phyloP scores from a whole-genome alignment of 345 rosid species.

The Cardamine chenopodiifolia region DNA sequence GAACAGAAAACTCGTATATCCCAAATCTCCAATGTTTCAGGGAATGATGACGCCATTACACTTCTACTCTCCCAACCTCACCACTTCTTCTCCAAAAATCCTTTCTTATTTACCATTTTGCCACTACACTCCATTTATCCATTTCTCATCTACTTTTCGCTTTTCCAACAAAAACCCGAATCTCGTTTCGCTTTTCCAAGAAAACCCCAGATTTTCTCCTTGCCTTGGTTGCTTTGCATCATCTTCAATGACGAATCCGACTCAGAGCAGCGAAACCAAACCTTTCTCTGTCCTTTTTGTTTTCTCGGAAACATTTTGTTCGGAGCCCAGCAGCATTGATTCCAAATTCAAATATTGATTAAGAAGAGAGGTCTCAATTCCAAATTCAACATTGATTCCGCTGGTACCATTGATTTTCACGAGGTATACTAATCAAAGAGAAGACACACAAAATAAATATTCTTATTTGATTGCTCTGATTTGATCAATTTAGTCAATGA shows the following conservation, averaged over 20 bases:
- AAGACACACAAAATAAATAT: not conserved
- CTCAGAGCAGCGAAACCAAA: constrained; percentile 46
- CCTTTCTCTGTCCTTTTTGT: constrained; percentile 88
- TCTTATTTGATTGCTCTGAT: not conserved
- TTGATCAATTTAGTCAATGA: constrained; percentile 2
- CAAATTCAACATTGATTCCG: constrained; percentile 83
- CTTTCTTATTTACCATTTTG: constrained; percentile 55
- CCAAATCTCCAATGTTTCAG: constrained; percentile 1
- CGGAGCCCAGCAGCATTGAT: constrained; percentile 99
- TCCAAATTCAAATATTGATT: constrained; percentile 80
- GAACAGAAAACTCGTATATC: constrained; percentile 7
- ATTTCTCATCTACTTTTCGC: constrained; percentile 23
- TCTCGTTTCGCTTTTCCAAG: constrained; percentile 8
- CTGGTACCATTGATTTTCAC: constrained; percentile 84
- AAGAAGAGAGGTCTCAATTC: constrained; percentile 71
- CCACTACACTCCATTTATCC: constrained; percentile 40
- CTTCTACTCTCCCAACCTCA: constrained; percentile 27
- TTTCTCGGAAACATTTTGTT: constrained; percentile 86
- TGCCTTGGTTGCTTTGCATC: constrained; percentile 30
- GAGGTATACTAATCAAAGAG: constrained; percentile 52
- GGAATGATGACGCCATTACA: constrained; percentile 30
- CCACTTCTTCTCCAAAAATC: constrained; percentile 26
- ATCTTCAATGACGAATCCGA: constrained; percentile 60
- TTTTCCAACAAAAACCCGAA: constrained; percentile 17
- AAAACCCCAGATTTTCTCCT: constrained; percentile 28